Evolutionary conservation across 352 stramenopile species (phyloP), one percentile per base, ranked within the genome.

Genomic region (Phytophthora sojae): DNA sequence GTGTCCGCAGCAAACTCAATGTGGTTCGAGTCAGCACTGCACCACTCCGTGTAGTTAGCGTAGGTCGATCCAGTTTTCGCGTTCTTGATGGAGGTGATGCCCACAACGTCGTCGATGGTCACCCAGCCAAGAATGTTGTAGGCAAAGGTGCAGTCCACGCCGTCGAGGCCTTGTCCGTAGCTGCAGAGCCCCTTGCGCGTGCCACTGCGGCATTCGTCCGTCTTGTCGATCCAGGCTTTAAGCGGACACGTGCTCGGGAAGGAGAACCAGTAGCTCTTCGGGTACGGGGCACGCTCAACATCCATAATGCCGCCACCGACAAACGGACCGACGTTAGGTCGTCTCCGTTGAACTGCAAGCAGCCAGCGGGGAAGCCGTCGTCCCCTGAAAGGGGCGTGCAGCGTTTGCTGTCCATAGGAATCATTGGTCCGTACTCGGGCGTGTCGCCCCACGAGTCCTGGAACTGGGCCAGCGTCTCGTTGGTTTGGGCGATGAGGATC

Each of bases 51-150:
- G 61, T 92, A 94, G 63, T 94, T 91, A 57, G 64, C 61, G 70
- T 84, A 94, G 12, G 57, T 32, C 32, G 81, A 79, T 25, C 68
- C 75, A 1, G 75, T 85, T 6, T 70, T 69, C 2, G 85, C 64
- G 65, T 92, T 83, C 29, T 82, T 73, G 19, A 92, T 72, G 15
- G 56, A 61, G 6, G 87, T 93, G 71, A 94, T 93, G 5, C 87
- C 87, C 1, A 95, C 87, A 23, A 95, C 67, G 50, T 95, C 87
- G 49, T 95, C 87, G 57, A 95, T 90, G 14, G 87, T 71, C 15
- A 95, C 81, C 83, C 83, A 93, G 23, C 88, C 88, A 0, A 95
- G 39, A 32, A 95, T 83, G 58, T 88, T 89, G 80, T 95, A 95
- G 15, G 84, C 73, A 39, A 86, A 95, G 12, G 85, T 95, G 58